These are phyloP conservation scores for Coniochaeta sp. DNA, from an alignment of 2,329 filamentous ascomycete genomes.

Conservation along the genomic window DNA sequence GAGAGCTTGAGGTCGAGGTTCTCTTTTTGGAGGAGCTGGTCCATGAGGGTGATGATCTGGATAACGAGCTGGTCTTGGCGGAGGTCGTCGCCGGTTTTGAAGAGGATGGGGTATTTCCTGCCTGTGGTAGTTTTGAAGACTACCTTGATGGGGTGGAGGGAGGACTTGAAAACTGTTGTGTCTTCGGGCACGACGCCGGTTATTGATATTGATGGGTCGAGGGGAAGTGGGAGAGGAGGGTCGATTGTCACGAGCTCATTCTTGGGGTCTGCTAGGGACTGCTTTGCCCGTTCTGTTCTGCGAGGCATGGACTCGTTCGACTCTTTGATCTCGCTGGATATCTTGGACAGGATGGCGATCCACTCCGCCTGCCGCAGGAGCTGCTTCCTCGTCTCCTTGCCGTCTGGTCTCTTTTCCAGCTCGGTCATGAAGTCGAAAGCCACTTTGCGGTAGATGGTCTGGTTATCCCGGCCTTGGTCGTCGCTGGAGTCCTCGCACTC, in stretches of 20 bases:
- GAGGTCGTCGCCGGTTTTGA: slow-evolving; percentile 95
- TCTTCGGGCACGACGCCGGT: slow-evolving; percentile 77
- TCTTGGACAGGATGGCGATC: slow-evolving; percentile 77
- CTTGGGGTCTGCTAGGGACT: slow-evolving; percentile 77
- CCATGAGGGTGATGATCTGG: slow-evolving; percentile 96
- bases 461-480: slow-evolving; percentile 67
- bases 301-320: slow-evolving; percentile 69
- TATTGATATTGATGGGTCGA: slow-evolving; percentile 78
- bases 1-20: slow-evolving; percentile 93
- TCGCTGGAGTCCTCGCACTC: slow-evolving; percentile 83
- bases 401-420: slow-evolving; percentile 62
- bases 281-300: slow-evolving; percentile 80
- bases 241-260: slow-evolving; percentile 82
- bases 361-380: slow-evolving; percentile 85
- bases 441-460: slow-evolving; percentile 83
- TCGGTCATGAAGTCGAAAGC: slow-evolving; percentile 95
- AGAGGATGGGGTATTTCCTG: slow-evolving; percentile 81
- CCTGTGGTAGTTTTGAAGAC: slow-evolving; percentile 78
- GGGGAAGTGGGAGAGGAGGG: slow-evolving; percentile 76
- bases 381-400: slow-evolving; percentile 65
- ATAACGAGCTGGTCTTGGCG: slow-evolving; percentile 97
- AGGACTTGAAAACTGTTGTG: slow-evolving; percentile 91
- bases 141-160: slow-evolving; percentile 82
- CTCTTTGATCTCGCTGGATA: slow-evolving; percentile 81
- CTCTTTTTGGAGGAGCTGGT: slow-evolving; percentile 88